Conservation (phyloP, 345 rosid genomes). For the Pistacia integerrima region DNA sequence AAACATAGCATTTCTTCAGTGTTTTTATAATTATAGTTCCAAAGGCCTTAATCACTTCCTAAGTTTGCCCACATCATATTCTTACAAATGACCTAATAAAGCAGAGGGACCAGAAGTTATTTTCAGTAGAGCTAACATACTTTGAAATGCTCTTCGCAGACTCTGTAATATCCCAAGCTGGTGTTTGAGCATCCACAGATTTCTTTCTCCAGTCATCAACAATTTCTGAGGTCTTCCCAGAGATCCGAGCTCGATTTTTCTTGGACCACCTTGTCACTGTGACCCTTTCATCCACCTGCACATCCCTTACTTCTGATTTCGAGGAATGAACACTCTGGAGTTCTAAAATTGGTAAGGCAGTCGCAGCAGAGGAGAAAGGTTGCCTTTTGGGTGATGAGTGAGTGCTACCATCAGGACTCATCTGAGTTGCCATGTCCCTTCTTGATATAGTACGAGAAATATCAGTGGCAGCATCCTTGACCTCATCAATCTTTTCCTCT, state of each 20-base stretch:
- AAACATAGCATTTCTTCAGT: no score
- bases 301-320: slow-evolving; percentile 72
- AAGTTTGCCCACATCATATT: background rate
- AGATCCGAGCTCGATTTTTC: slow-evolving; percentile 55
- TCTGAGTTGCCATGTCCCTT: slow-evolving; percentile 98
- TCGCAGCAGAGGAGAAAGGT: slow-evolving; percentile 54
- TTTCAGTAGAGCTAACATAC: slow-evolving; percentile 33
- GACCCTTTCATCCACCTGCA: slow-evolving; percentile 87
- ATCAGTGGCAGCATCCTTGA: slow-evolving; percentile 65
- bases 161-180: slow-evolving; percentile 72
- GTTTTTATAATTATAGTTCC: slow-evolving; percentile 2
- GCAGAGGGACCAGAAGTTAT: slow-evolving; percentile 11
- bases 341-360: slow-evolving; percentile 57
- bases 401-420: slow-evolving; percentile 84
- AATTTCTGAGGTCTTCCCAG: slow-evolving; percentile 56
- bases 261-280: slow-evolving; percentile 89
- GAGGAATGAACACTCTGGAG: slow-evolving; percentile 45
- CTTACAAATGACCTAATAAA: background rate
- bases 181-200: slow-evolving; percentile 45
- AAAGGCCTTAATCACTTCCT: slow-evolving; percentile 3
- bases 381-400: slow-evolving; percentile 57
- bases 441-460: slow-evolving; percentile 66
- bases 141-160: slow-evolving; percentile 52
- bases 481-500: slow-evolving; percentile 53
- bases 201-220: slow-evolving; percentile 74